Base-by-base conservation (phyloP, 768 basidiomycete species). In the Trichaptum fuscoviolaceum region DNA sequence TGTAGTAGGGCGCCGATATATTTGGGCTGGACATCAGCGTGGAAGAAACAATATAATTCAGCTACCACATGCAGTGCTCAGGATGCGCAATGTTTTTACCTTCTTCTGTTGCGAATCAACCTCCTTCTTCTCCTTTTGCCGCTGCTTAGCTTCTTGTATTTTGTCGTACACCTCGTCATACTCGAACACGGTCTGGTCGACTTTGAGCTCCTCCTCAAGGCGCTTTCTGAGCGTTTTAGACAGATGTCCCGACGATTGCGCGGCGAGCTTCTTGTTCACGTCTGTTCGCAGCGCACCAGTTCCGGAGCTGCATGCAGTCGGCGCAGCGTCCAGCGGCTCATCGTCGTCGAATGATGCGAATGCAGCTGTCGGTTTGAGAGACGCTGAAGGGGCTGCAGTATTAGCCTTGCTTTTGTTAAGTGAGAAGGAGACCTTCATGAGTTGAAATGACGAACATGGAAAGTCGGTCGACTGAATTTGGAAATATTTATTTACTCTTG, bases 141-240 rank as follows among this genome's bases (percentile, higher is more conserved):
- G 79, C 69, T 80, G 79, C 77, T 95, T 93, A 0, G 87, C 90
- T 69, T 90, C 86, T 77, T 99, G 95, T 89, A 99, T 98, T 70
- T 84, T 87, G 72, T 99, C 97, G 85, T 90, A 99, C 4, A 99
- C 88, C 77, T 93, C 95, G 74, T 99, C 97, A 73, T 99, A 99
- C 76, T 96, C 88, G 75, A 91, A 99, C 4, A 96, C 92, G 0
- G 89, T 90, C 58, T 84, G 73, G 71, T 99, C 96, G 2, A 95
- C 80, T 68, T 82, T 82, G 78, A 87, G 84, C 75, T 96, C 95
- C 63, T 85, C 85, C 68, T 92, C 87, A 78, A 96, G 87, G 69
- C 85, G 84, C 73, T 88, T 90, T 79, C 82, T 86, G 75, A 81
- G 80, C n/a, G 85, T 78, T 71, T 84, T 87, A 26, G 90, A 90